Conservation (phyloP, 2,329 filamentous ascomycete genomes). For the Diaporthe australafricana region DNA sequence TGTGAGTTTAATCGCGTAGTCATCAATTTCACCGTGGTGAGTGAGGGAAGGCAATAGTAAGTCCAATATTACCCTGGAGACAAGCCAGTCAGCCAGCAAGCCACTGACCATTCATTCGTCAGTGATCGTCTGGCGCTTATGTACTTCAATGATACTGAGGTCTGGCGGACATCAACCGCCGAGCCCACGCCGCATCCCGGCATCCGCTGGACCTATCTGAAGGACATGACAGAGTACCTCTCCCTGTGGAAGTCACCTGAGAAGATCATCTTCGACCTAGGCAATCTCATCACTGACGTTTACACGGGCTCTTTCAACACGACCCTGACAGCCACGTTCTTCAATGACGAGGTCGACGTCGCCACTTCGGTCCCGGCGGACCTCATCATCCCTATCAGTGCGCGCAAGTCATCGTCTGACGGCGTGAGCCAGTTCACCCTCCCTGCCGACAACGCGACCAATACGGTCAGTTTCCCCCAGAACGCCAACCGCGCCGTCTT, state of each 20-base stretch:
- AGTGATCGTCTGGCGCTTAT: constrained; percentile 78
- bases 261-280: constrained; percentile 83
- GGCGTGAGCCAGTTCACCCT: constrained; percentile 75
- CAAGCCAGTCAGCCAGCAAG: background rate
- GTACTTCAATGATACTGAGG: constrained; percentile 81
- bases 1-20: constrained; percentile 80
- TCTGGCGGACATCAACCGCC: constrained; percentile 87
- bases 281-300: constrained; percentile 75
- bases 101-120: background rate
- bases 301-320: constrained; percentile 82
- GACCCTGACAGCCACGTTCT: constrained; percentile 80
- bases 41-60: constrained; percentile 74
- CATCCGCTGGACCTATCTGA: constrained; percentile 81
- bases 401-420: constrained; percentile 59
- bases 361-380: constrained; percentile 65
- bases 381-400: constrained; percentile 75
- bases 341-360: constrained; percentile 55
- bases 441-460: constrained; percentile 71
- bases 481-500: constrained; percentile 78
- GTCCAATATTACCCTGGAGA: background rate
- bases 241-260: constrained; percentile 76
- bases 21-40: constrained; percentile 81
- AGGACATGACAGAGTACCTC: constrained; percentile 81
- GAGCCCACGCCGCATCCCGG: constrained; percentile 75
- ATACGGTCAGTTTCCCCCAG: constrained; percentile 70